Evolutionary conservation across 495 filamentous ascomycete genomes (phyloP).

Genomic region (Podospora didyma): DNA sequence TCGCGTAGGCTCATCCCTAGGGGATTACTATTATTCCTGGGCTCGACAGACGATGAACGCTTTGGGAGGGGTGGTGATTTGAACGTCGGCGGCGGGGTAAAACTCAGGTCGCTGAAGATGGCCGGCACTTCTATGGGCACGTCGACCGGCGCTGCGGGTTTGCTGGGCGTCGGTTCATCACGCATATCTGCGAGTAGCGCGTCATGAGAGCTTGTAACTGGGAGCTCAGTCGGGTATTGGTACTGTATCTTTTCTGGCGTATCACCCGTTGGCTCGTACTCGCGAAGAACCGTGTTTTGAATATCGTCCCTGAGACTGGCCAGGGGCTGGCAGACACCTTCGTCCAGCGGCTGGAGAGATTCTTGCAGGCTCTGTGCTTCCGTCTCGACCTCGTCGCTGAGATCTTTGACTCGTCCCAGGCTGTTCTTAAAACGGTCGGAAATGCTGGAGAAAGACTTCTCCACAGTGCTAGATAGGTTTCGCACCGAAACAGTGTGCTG

Average conservation of each 20-base stretch:
- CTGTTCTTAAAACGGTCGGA: slow-evolving; percentile 60
- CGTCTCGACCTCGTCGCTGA: slow-evolving; percentile 59
- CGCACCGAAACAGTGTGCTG: slow-evolving; percentile 58
- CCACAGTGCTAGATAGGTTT: slow-evolving; percentile 58
- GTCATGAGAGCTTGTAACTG: slow-evolving; percentile 71
- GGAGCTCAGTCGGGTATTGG: slow-evolving; percentile 68
- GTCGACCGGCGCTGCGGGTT: slow-evolving; percentile 13
- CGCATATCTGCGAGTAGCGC: slow-evolving; percentile 56
- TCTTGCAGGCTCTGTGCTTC: slow-evolving; percentile 51
- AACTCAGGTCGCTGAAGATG: slow-evolving; percentile 35
- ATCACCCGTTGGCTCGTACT: slow-evolving; percentile 79
- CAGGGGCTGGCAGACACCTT: slow-evolving; percentile 64
- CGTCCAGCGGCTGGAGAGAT: slow-evolving; percentile 54
- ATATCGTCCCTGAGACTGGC: slow-evolving; percentile 62
- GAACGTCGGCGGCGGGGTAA: slow-evolving; percentile 23
- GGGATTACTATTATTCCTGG: not conserved
- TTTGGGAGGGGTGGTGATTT: slow-evolving; percentile 6
- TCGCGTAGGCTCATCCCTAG: slow-evolving; percentile 38
- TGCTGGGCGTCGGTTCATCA: slow-evolving; percentile 29
- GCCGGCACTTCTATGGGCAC: slow-evolving; percentile 1
- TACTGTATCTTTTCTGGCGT: slow-evolving; percentile 79
- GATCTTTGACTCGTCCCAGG: slow-evolving; percentile 54
- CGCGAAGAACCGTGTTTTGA: slow-evolving; percentile 55
- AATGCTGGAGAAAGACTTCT: slow-evolving; percentile 65
- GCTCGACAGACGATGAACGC: slow-evolving; percentile 9